phyloP scores from a whole-genome alignment of 2,329 filamentous ascomycete species.

The Tolypocladium inflatum region DNA sequence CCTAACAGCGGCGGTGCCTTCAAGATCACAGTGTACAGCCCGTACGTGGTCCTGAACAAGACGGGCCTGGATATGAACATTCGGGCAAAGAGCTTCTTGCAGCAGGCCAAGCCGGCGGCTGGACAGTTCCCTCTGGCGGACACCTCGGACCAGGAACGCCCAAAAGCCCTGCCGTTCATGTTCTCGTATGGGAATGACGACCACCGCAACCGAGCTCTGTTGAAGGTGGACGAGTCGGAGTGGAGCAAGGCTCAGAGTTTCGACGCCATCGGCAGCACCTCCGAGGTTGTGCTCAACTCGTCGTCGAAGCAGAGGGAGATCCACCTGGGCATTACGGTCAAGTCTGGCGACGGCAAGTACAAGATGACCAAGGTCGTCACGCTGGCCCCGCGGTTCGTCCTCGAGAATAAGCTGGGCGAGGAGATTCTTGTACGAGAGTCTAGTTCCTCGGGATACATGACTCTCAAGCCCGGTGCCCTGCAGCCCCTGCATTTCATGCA shows the following conservation, averaged over 20 bases:
- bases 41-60: constrained; percentile 91
- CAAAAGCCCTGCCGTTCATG: constrained; percentile 86
- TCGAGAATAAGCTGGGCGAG: constrained; percentile 88
- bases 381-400: constrained; percentile 80
- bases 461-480: constrained; percentile 66
- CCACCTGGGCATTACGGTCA: constrained; percentile 80
- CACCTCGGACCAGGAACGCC: constrained; percentile 40
- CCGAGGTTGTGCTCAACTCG: constrained; percentile 77
- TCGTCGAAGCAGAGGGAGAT: constrained; percentile 66
- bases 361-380: constrained; percentile 95
- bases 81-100: constrained; percentile 80
- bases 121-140: constrained; percentile 58
- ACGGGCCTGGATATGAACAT: constrained; percentile 84
- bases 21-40: constrained; percentile 89
- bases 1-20: constrained; percentile 92
- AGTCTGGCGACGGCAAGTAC: constrained; percentile 92
- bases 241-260: constrained; percentile 99
- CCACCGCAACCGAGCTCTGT: constrained; percentile 76
- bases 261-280: constrained; percentile 89
- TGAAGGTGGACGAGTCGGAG: constrained; percentile 80
- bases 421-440: constrained; percentile 86
- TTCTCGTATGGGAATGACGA: constrained; percentile 89
- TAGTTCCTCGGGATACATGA: constrained; percentile 77
- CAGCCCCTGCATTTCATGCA: constrained; percentile 86
- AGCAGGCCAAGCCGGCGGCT: constrained; percentile 72